Evolutionary conservation across 257 asterid species (phyloP).

Genomic region (Thymus mandschuricus): DNA sequence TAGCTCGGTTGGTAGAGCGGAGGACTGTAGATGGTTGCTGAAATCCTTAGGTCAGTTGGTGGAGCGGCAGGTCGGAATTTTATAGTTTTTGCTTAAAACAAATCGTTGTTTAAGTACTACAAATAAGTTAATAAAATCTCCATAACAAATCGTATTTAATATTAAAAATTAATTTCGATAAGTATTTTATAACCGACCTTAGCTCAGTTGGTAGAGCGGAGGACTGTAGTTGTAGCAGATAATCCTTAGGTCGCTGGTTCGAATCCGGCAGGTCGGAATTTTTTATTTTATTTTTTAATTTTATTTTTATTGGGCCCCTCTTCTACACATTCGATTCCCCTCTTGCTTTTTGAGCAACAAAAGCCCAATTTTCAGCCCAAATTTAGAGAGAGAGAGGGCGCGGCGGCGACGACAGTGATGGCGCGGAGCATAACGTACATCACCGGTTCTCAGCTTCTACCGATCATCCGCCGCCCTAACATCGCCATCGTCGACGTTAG

Average conservation of each 20-base stretch:
- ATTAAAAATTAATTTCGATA: too few relatives aligned
- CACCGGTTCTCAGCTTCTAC: conserved; percentile 75
- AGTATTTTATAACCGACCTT: conserved; percentile 28
- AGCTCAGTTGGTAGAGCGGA: conserved; percentile 49
- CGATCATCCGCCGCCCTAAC: conserved; percentile 64
- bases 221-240: conserved; percentile 34
- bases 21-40: conserved; percentile 51
- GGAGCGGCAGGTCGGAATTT: conserved; percentile 71
- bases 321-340: background rate
- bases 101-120: too few relatives aligned
- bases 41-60: conserved; percentile 48
- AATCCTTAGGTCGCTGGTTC: conserved; percentile 93
- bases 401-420: conserved; percentile 43
- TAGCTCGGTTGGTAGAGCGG: conserved; percentile 79
- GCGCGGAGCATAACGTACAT: conserved; percentile 75
- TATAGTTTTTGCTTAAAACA: too few relatives aligned
- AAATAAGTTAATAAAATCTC: too few relatives aligned
- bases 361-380: conserved; percentile 10
- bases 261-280: conserved; percentile 90
- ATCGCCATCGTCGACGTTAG: conserved; percentile 86
- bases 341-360: background rate
- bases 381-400: background rate
- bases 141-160: too few relatives aligned
- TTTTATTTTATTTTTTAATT: background rate
- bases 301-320: background rate